Evolutionary conservation across 1,284 basidiomycete species (phyloP), one percentile per base, ranked within the genome.

Genomic region (Ganoderma lucidum): DNA sequence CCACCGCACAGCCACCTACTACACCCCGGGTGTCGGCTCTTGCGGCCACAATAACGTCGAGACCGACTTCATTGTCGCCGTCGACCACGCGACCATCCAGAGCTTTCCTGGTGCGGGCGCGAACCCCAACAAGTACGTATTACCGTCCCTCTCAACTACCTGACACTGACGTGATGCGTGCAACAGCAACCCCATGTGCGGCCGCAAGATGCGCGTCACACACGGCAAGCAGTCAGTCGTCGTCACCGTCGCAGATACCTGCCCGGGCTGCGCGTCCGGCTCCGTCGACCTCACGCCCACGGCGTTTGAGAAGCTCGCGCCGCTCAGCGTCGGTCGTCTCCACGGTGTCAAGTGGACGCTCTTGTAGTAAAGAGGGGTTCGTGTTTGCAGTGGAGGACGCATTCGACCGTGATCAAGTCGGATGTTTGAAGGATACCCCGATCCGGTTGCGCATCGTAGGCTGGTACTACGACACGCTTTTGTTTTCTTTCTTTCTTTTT

Each of bases 171-270:
- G n/a, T 51, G 39, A 60, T 10, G 12, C 28, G 23, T 2, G 23
- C 23, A 23, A 32, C 8, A 73, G 72, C 32, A 82, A 83, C 77
- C 81, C 81, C 19, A 80, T 83, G 48, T 81, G 81, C 71, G 75
- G 77, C 39, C 76, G 76, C 73, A 72, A 75, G 65, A 73, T 81
- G 78, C 79, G 76, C 73, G 65, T 66, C 48, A 71, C 70, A 6
- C 62, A 51, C 48, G 12, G 23, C 1, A 53, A 53, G 23, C 28
- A 30, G 48, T 53, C 80, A 4, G 76, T 84, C 61, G 74, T 73
- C 1, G 85, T 82, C 3, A 76, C 77, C 9, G 81, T 87, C 23
- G 79, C 80, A 4, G 86, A 88, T 74, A 70, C 79, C 28, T 87
- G 86, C 72, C 78, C 78, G 1, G 81, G 80, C 0, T 87, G 85